A percentile compares a stretch with the other conserved stretches of the same genome.
Evolutionary conservation across 139 green algal genomes (phyloP).

Genomic region (Axilococcus clingmanii): DNA sequence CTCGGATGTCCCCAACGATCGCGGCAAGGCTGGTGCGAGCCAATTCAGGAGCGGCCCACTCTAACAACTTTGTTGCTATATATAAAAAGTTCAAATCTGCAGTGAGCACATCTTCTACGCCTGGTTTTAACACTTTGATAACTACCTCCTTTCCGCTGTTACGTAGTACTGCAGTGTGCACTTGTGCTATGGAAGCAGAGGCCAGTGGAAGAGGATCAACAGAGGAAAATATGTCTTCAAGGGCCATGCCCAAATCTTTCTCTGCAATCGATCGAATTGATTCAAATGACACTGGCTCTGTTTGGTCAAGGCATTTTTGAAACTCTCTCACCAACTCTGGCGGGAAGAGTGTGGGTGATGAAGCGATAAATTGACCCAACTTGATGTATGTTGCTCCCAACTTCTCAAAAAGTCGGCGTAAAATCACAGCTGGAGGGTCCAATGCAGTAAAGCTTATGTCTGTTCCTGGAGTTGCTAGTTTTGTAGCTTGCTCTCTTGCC

Average conservation of each 20-base stretch:
- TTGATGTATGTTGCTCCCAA: constrained; percentile 95
- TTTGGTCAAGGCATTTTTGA: constrained; percentile 90
- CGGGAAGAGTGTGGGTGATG: constrained; percentile 86
- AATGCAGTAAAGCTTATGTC: constrained; percentile 1
- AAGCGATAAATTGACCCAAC: constrained; percentile 88
- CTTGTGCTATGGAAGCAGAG: constrained; percentile 84
- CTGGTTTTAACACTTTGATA: constrained; percentile 90
- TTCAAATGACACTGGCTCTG: constrained; percentile 66
- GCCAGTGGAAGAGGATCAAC: constrained; percentile 82
- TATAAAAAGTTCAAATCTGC: constrained; percentile 89
- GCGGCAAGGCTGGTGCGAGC: constrained; percentile 60
- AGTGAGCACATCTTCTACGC: constrained; percentile 79
- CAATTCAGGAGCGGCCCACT: constrained; percentile 81
- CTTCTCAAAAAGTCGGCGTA: constrained; percentile 87
- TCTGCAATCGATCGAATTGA: constrained; percentile 46
- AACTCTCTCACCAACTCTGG: constrained; percentile 94
- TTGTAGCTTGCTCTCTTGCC: constrained; percentile 23
- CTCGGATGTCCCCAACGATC: constrained; percentile 61
- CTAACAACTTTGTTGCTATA: constrained; percentile 47
- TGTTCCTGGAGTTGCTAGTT: neutral
- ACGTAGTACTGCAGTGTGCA: constrained; percentile 76
- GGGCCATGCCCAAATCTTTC: constrained; percentile 51
- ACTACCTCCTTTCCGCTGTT: constrained; percentile 70
- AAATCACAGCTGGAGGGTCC: constrained; percentile 11
- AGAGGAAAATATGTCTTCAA: constrained; percentile 67